These are phyloP conservation scores for Penicillium rolfsii DNA, from an alignment of 2,329 filamentous ascomycete species.

Conservation along the genomic window DNA sequence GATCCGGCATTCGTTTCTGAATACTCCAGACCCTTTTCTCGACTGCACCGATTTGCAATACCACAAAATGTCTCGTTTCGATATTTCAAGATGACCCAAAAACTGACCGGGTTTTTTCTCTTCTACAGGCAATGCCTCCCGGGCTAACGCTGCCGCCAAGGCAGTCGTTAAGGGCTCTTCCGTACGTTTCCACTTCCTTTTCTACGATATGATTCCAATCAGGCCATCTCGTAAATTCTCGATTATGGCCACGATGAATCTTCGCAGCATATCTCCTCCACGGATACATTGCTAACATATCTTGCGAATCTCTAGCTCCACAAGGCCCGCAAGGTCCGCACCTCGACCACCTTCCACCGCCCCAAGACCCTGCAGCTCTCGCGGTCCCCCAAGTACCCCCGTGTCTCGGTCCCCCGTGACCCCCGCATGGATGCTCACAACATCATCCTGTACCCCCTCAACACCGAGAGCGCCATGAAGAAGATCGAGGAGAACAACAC, in stretches of 20 bases:
- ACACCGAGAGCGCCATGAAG: conserved; percentile 99
- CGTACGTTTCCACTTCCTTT: conserved; percentile 69
- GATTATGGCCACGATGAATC: conserved; percentile 7
- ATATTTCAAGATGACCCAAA: conserved; percentile 21
- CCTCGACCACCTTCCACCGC: conserved; percentile 92
- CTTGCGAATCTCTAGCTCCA: conserved; percentile 59
- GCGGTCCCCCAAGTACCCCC: conserved; percentile 91
- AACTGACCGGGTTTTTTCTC: conserved; percentile 32
- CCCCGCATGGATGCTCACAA: conserved; percentile 96
- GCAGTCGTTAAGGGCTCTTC: conserved; percentile 95
- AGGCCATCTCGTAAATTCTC: not conserved
- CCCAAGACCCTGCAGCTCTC: conserved; percentile 95
- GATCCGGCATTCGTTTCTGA: not conserved
- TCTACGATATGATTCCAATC: too few species aligned
- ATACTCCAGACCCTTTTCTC: conserved; percentile 7
- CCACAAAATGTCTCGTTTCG: conserved; percentile 18
- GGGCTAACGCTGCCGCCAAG: conserved; percentile 94
- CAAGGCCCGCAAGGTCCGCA: conserved; percentile 91
- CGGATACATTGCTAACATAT: conserved; percentile 15
- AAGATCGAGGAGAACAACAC: conserved; percentile 99
- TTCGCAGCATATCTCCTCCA: conserved; percentile 16
- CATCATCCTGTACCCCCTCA: conserved; percentile 96
- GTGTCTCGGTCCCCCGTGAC: conserved; percentile 88
- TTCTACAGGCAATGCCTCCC: conserved; percentile 53
- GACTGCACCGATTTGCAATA: conserved; percentile 15